Conservation (phyloP, 2,329 filamentous ascomycete genomes). For the Ciborinia camelliae region DNA sequence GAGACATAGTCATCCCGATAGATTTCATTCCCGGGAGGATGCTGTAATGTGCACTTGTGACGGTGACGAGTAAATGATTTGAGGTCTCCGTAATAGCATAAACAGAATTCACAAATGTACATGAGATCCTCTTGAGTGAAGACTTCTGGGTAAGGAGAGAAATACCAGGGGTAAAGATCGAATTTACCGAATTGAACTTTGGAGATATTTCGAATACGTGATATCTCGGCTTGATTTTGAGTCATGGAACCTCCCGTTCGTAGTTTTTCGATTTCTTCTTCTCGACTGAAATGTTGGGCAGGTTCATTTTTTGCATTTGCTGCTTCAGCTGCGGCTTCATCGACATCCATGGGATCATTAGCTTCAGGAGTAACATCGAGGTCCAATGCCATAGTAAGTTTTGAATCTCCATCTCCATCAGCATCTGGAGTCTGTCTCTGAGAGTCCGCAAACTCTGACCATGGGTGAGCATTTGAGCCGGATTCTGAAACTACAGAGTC, state of each 20-base stretch:
- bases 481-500: slow-evolving; percentile 36
- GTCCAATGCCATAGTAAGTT: slow-evolving; percentile 29
- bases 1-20: slow-evolving; percentile 92
- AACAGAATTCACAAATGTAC: slow-evolving; percentile 96
- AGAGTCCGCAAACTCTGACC: slow-evolving; percentile 35
- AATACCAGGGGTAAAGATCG: slow-evolving; percentile 97
- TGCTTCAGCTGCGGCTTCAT: slow-evolving; percentile 45
- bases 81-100: slow-evolving; percentile 82
- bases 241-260: slow-evolving; percentile 97
- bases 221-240: slow-evolving; percentile 95
- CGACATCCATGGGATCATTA: slow-evolving; percentile 49
- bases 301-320: slow-evolving; percentile 38
- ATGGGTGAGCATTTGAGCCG: slow-evolving; percentile 33
- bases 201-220: slow-evolving; percentile 89
- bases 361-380: slow-evolving; percentile 35
- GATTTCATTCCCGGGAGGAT: slow-evolving; percentile 96
- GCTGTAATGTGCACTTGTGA: slow-evolving; percentile 82
- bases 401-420: slow-evolving; percentile 32
- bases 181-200: slow-evolving; percentile 90
- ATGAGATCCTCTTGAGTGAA: slow-evolving; percentile 88
- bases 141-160: slow-evolving; percentile 89
- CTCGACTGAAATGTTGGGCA: slow-evolving; percentile 59
- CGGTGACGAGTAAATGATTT: slow-evolving; percentile 84
- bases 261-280: slow-evolving; percentile 95
- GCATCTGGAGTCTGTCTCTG: slow-evolving; percentile 33